These are phyloP conservation scores for Wickerhamiella sergipiensis DNA, from an alignment of 805 yeast species.

Conservation along the genomic window DNA sequence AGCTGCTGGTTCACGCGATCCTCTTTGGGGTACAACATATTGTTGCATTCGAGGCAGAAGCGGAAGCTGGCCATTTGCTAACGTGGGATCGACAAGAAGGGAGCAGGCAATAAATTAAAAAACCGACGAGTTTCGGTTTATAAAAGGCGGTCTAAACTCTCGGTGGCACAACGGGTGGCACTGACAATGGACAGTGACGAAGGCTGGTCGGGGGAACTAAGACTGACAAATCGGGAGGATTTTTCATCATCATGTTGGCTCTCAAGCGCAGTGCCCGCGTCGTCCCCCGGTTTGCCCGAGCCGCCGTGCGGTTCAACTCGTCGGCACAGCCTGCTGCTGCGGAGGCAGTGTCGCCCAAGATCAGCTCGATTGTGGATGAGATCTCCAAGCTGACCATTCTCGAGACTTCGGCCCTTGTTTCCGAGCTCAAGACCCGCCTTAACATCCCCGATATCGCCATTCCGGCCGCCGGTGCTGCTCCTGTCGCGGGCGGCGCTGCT, in stretches of 20 bases:
- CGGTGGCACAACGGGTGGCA: no score
- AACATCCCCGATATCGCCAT: constrained; percentile 89
- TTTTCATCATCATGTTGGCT: constrained; percentile 2
- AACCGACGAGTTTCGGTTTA: no score
- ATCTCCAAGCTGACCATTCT: constrained; percentile 81
- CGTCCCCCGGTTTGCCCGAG: background rate
- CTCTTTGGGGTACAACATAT: constrained; percentile 95
- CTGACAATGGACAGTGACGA: no score
- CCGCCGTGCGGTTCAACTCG: constrained; percentile 27
- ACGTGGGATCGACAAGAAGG: no score
- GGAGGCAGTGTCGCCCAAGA: constrained; percentile 68
- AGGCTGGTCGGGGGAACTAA: background rate
- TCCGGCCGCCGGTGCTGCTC: constrained; percentile 55
- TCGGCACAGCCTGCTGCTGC: constrained; percentile 24
- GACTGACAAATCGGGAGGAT: constrained; percentile 1
- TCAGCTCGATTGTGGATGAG: constrained; percentile 73
- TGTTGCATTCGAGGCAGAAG: constrained; percentile 93
- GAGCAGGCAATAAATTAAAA: no score
- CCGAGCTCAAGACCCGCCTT: constrained; percentile 54
- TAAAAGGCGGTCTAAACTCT: no score
- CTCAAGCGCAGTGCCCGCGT: background rate
- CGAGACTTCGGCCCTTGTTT: constrained; percentile 80
- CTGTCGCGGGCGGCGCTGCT: constrained; percentile 47
- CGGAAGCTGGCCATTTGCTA: constrained; percentile 87
- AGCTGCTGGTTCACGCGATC: constrained; percentile 66